Evolutionary conservation across 139 green algal genomes (phyloP).

Genomic region (Chlorella sp.): DNA sequence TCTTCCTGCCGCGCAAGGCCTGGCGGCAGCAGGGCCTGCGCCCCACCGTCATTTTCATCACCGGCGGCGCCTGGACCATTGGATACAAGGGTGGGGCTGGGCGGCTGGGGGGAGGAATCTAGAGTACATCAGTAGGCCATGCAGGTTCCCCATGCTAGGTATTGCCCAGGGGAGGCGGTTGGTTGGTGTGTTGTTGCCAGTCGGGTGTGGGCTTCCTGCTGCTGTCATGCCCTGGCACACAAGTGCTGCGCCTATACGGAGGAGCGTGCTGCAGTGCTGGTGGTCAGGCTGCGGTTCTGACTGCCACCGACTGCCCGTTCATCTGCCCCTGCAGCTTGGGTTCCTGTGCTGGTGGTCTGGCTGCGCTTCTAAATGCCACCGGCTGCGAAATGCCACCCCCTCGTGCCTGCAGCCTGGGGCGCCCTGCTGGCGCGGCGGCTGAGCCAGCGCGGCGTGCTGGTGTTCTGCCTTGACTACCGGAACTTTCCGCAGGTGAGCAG

Average conservation of each 20-base stretch:
- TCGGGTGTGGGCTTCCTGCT: too few relatives aligned
- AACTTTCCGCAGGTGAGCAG: constrained; percentile 77
- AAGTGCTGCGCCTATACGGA: too few relatives aligned
- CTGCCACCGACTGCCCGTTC: too few relatives aligned
- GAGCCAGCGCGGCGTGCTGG: constrained; percentile 83
- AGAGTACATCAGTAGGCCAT: too few relatives aligned
- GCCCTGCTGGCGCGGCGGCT: constrained; percentile 85
- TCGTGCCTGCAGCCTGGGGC: constrained; percentile 77
- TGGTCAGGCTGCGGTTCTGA: constrained; percentile 67
- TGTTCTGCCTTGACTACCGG: constrained; percentile 93
- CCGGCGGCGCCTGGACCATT: constrained; percentile 94
- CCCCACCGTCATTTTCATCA: constrained; percentile 92
- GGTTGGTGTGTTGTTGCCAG: too few relatives aligned
- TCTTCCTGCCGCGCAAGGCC: constrained; percentile 75
- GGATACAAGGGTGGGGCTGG: constrained; percentile 53
- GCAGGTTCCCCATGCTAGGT: too few relatives aligned
- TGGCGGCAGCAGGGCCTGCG: constrained; percentile 24
- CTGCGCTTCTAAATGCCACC: constrained; percentile 54
- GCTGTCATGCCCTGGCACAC: too few relatives aligned
- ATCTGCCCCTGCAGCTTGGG: constrained; percentile 73
- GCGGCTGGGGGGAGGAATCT: neutral
- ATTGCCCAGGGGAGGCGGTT: too few relatives aligned
- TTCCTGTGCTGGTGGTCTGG: constrained; percentile 54
- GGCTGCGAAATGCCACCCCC: neutral
- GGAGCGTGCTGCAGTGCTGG: neutral